Evolutionary conservation across 2,329 filamentous ascomycete species (phyloP).

Genomic region (Alternaria postmessia): DNA sequence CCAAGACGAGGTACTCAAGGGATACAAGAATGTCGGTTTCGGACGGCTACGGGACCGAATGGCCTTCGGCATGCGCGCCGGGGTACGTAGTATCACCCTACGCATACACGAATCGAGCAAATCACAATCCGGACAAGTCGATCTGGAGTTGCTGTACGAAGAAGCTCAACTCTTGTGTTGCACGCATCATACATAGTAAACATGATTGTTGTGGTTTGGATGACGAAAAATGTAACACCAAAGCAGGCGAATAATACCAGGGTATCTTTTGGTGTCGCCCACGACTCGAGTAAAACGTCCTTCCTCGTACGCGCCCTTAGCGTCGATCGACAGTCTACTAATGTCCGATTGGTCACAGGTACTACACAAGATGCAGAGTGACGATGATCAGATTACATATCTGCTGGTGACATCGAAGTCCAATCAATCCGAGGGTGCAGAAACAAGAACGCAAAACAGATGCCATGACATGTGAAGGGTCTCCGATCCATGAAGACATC

Average conservation of each 20-base stretch:
- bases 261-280: background rate
- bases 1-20: slow-evolving; percentile 32
- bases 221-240: background rate
- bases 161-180: slow-evolving; percentile 7
- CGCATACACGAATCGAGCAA: slow-evolving; percentile 10
- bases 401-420: background rate
- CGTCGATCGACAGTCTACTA: background rate
- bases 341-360: background rate
- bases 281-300: background rate
- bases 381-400: background rate
- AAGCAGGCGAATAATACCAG: fast-evolving
- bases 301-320: background rate
- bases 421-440: background rate
- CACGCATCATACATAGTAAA: background rate
- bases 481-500: background rate
- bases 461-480: background rate
- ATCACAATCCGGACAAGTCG: slow-evolving; percentile 2
- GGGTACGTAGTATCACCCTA: slow-evolving; percentile 21
- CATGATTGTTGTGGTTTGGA: background rate
- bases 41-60: slow-evolving; percentile 23
- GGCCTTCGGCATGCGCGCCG: slow-evolving; percentile 15
- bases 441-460: background rate
- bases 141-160: slow-evolving; percentile 1
- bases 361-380: background rate
- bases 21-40: slow-evolving; percentile 23